Conservation (phyloP, 2,329 filamentous ascomycete genomes). For the Hypoxylon sp. region DNA sequence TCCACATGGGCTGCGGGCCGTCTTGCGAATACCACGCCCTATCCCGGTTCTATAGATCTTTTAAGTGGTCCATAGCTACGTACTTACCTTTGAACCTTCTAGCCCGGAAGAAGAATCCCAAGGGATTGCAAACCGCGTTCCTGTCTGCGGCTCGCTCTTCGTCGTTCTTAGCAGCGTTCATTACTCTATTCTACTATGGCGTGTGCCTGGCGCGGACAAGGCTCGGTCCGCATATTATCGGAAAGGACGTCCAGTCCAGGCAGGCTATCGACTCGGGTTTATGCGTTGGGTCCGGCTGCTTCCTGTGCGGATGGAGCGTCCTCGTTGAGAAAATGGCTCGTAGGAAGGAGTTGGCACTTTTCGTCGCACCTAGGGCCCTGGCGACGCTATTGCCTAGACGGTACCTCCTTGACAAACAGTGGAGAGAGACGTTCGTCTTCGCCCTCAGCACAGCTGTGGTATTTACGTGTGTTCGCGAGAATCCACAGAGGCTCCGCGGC, state of each 20-base stretch:
- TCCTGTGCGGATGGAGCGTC: conserved; percentile 86
- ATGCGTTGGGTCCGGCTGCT: conserved; percentile 80
- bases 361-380: conserved; percentile 83
- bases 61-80: conserved; percentile 80
- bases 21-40: conserved; percentile 82
- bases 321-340: conserved; percentile 77
- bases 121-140: conserved; percentile 65
- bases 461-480: conserved; percentile 76
- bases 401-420: conserved; percentile 74
- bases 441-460: conserved; percentile 78
- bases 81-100: conserved; percentile 82
- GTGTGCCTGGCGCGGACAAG: conserved; percentile 84
- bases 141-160: conserved; percentile 78
- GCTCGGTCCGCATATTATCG: conserved; percentile 77
- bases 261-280: conserved; percentile 73
- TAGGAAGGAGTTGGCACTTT: conserved; percentile 82
- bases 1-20: conserved; percentile 83
- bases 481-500: conserved; percentile 74
- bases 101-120: conserved; percentile 65
- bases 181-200: conserved; percentile 86
- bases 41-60: conserved; percentile 77
- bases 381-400: conserved; percentile 80
- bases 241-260: conserved; percentile 62
- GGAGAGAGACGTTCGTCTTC: conserved; percentile 77
- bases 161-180: conserved; percentile 82